A percentile compares a stretch with the other conserved stretches of the same genome.
Conservation (phyloP, 179 eudicot genomes). For the Silene vulgaris region DNA sequence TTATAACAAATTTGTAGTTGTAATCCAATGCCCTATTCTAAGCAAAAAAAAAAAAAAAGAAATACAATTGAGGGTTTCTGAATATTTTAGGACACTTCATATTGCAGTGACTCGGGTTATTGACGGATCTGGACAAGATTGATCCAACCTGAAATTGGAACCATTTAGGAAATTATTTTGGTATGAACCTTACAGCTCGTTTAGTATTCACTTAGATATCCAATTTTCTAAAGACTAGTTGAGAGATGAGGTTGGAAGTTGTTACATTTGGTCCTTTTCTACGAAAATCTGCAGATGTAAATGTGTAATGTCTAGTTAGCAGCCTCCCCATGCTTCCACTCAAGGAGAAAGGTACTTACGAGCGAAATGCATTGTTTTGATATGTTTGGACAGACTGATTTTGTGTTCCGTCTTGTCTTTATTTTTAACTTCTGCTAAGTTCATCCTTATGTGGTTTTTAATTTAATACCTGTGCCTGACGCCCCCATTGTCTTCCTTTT, state of each 20-base stretch:
- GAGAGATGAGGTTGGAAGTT: neutral
- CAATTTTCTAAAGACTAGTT: neutral
- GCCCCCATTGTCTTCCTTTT: neutral
- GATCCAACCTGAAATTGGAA: neutral
- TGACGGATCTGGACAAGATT: neutral
- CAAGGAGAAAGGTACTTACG: neutral
- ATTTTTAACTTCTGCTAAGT: slow-evolving; percentile 5
- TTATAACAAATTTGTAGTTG: neutral
- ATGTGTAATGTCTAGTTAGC: neutral
- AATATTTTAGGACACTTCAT: neutral
- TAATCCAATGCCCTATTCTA: neutral
- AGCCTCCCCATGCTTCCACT: neutral
- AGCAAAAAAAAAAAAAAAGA: neutral
- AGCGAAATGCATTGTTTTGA: too few relatives aligned
- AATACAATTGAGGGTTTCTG: neutral
- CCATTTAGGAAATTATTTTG: neutral
- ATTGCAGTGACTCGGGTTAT: neutral
- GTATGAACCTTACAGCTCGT: neutral
- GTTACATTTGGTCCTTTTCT: neutral
- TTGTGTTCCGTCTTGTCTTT: slow-evolving; percentile 3
- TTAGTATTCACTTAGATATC: neutral
- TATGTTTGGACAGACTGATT: neutral
- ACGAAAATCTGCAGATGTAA: neutral
- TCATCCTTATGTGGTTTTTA: slow-evolving; percentile 14
- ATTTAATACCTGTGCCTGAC: slow-evolving; percentile 14